Evolutionary conservation across 129 eudicot genomes (phyloP), one percentile per base, ranked within the genome.

Genomic region (Flaveria brownii): DNA sequence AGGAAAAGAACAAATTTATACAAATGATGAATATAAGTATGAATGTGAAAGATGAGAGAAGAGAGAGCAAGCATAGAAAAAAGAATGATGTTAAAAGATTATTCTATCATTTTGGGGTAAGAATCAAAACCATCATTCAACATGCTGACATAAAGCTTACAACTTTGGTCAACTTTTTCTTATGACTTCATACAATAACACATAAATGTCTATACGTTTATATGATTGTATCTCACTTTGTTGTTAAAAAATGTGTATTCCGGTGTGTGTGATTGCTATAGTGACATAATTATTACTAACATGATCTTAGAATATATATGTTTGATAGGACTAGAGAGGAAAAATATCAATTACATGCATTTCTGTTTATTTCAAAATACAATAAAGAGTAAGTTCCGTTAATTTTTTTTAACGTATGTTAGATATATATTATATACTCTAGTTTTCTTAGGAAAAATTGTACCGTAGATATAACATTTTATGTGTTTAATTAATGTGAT

Each of bases 51-150:
- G 64, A 2, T 22, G 41, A 45, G 65, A 28, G 64, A 45, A 8
- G 13, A 45, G 56, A 36, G 25, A 71, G 41, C 22, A 18, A 55
- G 61, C 68, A 73, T 73, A 55, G 52, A 73, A 73, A 59, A 45
- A 59, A n/a, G 47, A 16, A 11, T 71, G 75, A n/a, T 59, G 43
- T 65, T 64, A 39, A 67, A 67, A 77, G 45, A 54, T 54, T 67
- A 67, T 77, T 77, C 74, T 36, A 39, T 72, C 78, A 60, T 79
- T 71, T 71, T 62, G 43, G 30, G 72, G 78, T 45, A 72, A 72
- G 23, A 60, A 60, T 70, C 82, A 69, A 54, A 77, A 42, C 76
- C 57, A 49, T 71, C 56, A 76, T 76, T 65, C 73, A 66, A 50
- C 57, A 36, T 36, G 52, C 67, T 76, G 66, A 22, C 74, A 55